phyloP scores from a whole-genome alignment of 1,284 basidiomycete species.

The Ganoderma multipileum region DNA sequence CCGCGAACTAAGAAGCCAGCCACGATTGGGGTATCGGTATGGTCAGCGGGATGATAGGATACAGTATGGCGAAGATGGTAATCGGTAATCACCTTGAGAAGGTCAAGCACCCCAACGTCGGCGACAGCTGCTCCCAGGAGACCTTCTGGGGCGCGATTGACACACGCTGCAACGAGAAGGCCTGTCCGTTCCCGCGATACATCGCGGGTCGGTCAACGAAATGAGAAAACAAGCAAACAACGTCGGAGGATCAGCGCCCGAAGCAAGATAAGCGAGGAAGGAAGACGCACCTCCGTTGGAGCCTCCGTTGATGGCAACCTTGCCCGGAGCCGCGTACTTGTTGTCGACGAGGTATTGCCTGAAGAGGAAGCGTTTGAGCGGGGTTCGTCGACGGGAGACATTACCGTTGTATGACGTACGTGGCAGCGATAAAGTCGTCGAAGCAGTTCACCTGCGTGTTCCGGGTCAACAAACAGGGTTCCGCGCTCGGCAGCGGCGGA shows the following conservation, averaged over 20 bases:
- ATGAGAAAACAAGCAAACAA: conserved; percentile 6
- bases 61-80: not conserved
- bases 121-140: conserved; percentile 83
- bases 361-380: conserved; percentile 3
- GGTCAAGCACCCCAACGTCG: conserved; percentile 84
- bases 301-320: conserved; percentile 80
- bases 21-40: not conserved
- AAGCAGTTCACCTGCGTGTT: conserved; percentile 72
- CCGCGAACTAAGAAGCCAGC: conserved; percentile 60
- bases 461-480: not conserved
- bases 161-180: conserved; percentile 79
- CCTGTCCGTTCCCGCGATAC: conserved; percentile 48
- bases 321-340: conserved; percentile 74
- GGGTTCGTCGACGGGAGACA: not conserved
- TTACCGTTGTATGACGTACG: conserved; percentile 51
- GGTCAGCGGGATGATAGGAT: conserved; percentile 8
- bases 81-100: conserved; percentile 65
- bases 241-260: conserved; percentile 7
- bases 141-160: conserved; percentile 80
- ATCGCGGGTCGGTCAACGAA: not conserved
- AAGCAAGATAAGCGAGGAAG: not conserved
- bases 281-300: conserved; percentile 73
- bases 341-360: conserved; percentile 78
- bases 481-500: not conserved
- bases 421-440: conserved; percentile 83